Percentiles rank a stretch among this genome's conserved stretches.
These are phyloP conservation scores for Decorospora gaudefroyi DNA, from an alignment of 2,329 filamentous ascomycete species.

Conservation along the genomic window DNA sequence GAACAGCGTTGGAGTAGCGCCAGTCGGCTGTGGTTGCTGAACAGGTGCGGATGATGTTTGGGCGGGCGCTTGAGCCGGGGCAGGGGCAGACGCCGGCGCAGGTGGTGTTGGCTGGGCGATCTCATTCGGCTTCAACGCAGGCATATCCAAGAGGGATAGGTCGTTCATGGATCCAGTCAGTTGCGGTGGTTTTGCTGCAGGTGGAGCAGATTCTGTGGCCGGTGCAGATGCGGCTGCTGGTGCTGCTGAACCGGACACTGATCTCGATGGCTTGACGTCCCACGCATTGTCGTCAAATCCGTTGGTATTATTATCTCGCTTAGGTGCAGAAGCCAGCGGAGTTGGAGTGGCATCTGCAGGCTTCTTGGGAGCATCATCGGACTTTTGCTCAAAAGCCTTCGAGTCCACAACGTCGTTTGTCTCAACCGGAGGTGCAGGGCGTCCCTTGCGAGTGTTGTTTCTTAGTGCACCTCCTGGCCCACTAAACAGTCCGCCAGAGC, in stretches of 20 bases:
- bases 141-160: constrained; percentile 63
- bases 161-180: constrained; percentile 71
- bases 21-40: constrained; percentile 47
- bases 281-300: constrained; percentile 97
- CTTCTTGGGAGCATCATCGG: constrained; percentile 52
- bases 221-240: constrained; percentile 48
- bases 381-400: constrained; percentile 75
- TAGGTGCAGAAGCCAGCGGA: constrained; percentile 55
- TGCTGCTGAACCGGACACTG: constrained; percentile 50
- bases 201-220: constrained; percentile 49
- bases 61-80: constrained; percentile 48
- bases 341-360: constrained; percentile 55
- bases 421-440: constrained; percentile 83
- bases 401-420: constrained; percentile 84
- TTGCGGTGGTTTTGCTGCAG: constrained; percentile 41
- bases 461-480: constrained; percentile 87
- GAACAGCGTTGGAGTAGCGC: constrained; percentile 50
- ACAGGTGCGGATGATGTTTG: constrained; percentile 43
- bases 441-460: constrained; percentile 92
- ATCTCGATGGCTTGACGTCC: constrained; percentile 85
- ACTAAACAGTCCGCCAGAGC: constrained; percentile 82
- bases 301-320: constrained; percentile 55
- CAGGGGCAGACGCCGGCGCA: constrained; percentile 53
- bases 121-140: constrained; percentile 47
- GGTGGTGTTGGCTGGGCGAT: constrained; percentile 49